Conservation (phyloP, 2,329 filamentous ascomycete species). For the Ophiostoma montium region DNA sequence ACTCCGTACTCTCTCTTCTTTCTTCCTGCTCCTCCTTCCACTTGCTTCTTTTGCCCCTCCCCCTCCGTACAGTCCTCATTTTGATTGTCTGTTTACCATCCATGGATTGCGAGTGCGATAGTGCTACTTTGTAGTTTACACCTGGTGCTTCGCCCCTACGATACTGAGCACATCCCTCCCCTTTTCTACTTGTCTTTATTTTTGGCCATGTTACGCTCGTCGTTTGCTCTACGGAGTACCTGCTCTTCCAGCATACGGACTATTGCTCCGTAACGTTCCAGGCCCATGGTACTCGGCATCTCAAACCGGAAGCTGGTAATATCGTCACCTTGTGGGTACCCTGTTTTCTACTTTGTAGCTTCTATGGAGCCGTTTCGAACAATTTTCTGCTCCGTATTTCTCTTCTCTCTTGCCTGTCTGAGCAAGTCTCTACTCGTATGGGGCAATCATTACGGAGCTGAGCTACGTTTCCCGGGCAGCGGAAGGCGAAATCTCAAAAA, state of each 20-base stretch:
- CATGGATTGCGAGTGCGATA: too few species aligned
- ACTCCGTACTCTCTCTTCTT: too few species aligned
- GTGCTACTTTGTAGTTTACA: too few species aligned
- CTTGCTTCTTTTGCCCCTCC: not conserved
- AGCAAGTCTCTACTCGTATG: not conserved
- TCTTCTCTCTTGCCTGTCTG: not conserved
- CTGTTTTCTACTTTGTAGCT: not conserved
- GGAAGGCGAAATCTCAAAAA: too few species aligned
- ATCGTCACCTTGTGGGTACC: not conserved
- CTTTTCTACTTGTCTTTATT: slow-evolving; percentile 1
- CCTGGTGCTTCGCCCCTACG: not conserved
- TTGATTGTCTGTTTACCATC: too few species aligned
- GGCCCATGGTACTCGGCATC: slow-evolving; percentile 8
- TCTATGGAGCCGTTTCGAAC: slow-evolving; percentile 7
- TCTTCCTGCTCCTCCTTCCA: too few species aligned
- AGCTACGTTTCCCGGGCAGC: not conserved
- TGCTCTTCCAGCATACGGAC: not conserved
- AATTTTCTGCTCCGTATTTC: not conserved
- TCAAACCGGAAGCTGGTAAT: slow-evolving; percentile 5
- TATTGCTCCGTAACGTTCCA: not conserved
- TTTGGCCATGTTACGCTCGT: not conserved
- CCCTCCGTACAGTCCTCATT: not conserved
- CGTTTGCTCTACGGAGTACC: too few species aligned
- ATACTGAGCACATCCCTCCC: too few species aligned
- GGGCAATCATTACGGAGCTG: not conserved